Conservation (phyloP, 352 stramenopile species). For the Phytophthora sp. region DNA sequence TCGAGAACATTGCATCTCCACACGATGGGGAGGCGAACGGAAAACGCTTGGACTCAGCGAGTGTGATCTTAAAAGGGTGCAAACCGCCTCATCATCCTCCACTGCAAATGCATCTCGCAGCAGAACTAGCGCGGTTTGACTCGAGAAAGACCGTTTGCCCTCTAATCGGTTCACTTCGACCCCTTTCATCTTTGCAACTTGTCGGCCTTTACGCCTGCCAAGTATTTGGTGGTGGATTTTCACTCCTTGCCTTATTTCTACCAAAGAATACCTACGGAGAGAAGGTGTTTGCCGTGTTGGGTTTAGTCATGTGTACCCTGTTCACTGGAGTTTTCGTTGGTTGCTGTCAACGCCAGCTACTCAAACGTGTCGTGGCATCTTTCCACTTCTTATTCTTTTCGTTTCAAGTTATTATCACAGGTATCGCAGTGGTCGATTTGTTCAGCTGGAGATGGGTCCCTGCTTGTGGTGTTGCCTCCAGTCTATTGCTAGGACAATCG, state of each 20-base stretch:
- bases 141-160: too few relatives aligned
- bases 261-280: not conserved
- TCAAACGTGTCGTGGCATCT: slow-evolving; percentile 6
- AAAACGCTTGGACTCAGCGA: too few relatives aligned
- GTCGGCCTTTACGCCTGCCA: too few relatives aligned
- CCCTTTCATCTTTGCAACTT: too few relatives aligned
- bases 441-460: slow-evolving; percentile 3
- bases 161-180: too few relatives aligned
- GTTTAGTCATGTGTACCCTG: not conserved
- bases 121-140: not conserved
- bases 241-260: not conserved
- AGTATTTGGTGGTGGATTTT: not conserved
- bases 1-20: too few relatives aligned
- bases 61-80: too few relatives aligned
- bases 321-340: not conserved
- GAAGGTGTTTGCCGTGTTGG: not conserved
- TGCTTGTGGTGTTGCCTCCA: not conserved
- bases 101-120: slow-evolving; percentile 1
- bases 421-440: not conserved
- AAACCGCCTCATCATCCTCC: too few relatives aligned
- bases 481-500: not conserved
- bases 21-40: too few relatives aligned
- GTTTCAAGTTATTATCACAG: not conserved
- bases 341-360: slow-evolving; percentile 13
- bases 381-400: slow-evolving; percentile 11